A percentile compares a stretch with the other conserved stretches of the same genome.
Conservation (phyloP, 371 early-diverging fungal genomes). For the Mucor racemosus region DNA sequence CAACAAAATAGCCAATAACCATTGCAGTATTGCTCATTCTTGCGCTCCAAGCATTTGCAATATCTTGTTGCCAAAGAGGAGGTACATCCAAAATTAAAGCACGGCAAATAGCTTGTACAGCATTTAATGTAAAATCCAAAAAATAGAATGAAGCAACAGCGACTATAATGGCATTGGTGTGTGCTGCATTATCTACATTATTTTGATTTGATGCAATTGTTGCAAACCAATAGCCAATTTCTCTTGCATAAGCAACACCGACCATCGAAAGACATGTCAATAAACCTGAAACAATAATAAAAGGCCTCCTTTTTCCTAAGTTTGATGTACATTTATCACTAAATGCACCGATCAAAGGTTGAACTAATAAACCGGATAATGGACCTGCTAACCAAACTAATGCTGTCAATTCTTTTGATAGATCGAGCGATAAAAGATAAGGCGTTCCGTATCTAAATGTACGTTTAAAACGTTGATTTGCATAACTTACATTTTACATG, state of each 20-base stretch:
- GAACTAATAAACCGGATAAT: slow-evolving; percentile 74
- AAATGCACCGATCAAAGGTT: slow-evolving; percentile 72
- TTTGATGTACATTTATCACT: slow-evolving; percentile 65
- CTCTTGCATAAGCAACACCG: slow-evolving; percentile 70
- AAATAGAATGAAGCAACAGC: slow-evolving; percentile 73
- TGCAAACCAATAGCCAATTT: slow-evolving; percentile 40
- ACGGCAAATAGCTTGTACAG: slow-evolving; percentile 66
- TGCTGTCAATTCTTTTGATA: slow-evolving; percentile 68
- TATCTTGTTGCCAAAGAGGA: slow-evolving; percentile 66
- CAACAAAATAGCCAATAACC: slow-evolving; percentile 70
- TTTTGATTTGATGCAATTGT: background rate
- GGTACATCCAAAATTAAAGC: slow-evolving; percentile 74
- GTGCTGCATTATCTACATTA: slow-evolving; percentile 41
- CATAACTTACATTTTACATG: too few relatives aligned
- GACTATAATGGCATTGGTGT: slow-evolving; percentile 51
- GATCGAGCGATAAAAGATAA: slow-evolving; percentile 70
- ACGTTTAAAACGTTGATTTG: background rate
- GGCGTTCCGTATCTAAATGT: slow-evolving; percentile 71
- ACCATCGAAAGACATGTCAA: slow-evolving; percentile 65
- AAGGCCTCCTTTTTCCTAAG: slow-evolving; percentile 66
- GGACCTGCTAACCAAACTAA: slow-evolving; percentile 84
- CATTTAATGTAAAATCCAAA: slow-evolving; percentile 78
- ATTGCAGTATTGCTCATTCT: slow-evolving; percentile 72
- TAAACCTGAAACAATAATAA: slow-evolving; percentile 62
- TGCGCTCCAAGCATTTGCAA: slow-evolving; percentile 71